Evolutionary conservation across 768 basidiomycete genomes (phyloP), one percentile per base, ranked within the genome.

Genomic region (Suillus sp.): DNA sequence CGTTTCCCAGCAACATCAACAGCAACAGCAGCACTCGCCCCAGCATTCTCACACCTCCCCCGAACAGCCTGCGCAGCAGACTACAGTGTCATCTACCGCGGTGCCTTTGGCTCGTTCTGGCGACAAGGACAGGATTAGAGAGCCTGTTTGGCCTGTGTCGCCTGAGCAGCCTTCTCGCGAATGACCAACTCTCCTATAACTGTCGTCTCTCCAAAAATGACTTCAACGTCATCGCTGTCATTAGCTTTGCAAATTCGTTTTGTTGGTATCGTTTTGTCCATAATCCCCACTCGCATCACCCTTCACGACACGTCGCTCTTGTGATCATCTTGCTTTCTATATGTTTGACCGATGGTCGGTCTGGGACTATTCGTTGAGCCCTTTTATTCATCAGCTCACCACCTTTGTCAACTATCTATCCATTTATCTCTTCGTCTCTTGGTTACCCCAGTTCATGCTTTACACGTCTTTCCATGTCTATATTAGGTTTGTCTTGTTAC

Each of bases 351-450:
- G 56, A 22, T 59, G 61, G 66, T 66, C 42, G 42, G 35, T 66
- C 53, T 63, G 72, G 75, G 74, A 66, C 62, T 74, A 64, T 68
- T 69, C 69, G 70, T 68, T 66, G 65, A 71, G 62, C 65, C 48
- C 48, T 61, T 60, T 70, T 70, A 64, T 62, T 53, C 60, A 62
- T 65, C 54, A 59, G 42, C 53, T 67, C 72, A 69, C 62, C 53
- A 48, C 68, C 62, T 65, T 71, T 62, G 73, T 62, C 58, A 66
- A 65, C 53, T 74, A 75, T 76, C 71, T 74, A 70, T 76, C 68
- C 18, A 50, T 55, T 58, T 18, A 55, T 59, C 68, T 64, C 30
- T 66, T 74, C 66, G 70, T 64, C 62, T 72, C 64, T 58, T 71
- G 75, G 74, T 71, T 74, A 70, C 74, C 70, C n/a, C 60, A 42